Conservation (phyloP, 1,284 basidiomycete genomes). For the Somion occarium region DNA sequence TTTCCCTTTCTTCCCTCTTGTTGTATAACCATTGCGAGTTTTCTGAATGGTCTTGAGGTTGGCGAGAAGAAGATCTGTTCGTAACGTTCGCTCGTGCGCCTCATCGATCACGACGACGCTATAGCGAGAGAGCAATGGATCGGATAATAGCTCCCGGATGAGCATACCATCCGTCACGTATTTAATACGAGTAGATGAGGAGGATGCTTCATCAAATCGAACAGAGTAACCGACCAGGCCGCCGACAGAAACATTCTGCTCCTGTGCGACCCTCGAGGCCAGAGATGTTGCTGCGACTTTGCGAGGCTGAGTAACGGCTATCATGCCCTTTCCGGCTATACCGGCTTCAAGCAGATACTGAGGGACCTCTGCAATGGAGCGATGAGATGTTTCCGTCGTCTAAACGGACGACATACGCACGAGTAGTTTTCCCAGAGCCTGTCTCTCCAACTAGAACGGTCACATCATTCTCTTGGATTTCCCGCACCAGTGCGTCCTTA, state of each 20-base stretch:
- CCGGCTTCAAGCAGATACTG: slow-evolving; percentile 83
- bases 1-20: slow-evolving; percentile 31
- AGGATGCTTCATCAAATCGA: slow-evolving; percentile 86
- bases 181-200: slow-evolving; percentile 77
- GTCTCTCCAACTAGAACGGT: slow-evolving; percentile 94
- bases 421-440: slow-evolving; percentile 97
- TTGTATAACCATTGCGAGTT: slow-evolving; percentile 53
- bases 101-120: slow-evolving; percentile 94
- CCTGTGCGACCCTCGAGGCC: slow-evolving; percentile 83
- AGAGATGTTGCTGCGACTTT: slow-evolving; percentile 93
- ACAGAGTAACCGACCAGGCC: slow-evolving; percentile 89
- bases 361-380: slow-evolving; percentile 65
- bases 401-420: slow-evolving; percentile 40
- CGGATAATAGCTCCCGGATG: slow-evolving; percentile 82
- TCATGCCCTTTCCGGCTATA: slow-evolving; percentile 53
- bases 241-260: slow-evolving; percentile 73
- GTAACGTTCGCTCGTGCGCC: slow-evolving; percentile 93
- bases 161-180: slow-evolving; percentile 98
- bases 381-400: slow-evolving; percentile 11
- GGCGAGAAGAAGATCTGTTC: slow-evolving; percentile 93
- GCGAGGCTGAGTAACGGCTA: slow-evolving; percentile 91
- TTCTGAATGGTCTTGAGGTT: slow-evolving; percentile 86
- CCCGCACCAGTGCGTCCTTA: slow-evolving; percentile 68
- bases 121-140: slow-evolving; percentile 78
- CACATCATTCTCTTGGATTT: slow-evolving; percentile 79